Evolutionary conservation across 345 rosid species (phyloP).

Genomic region (Anastatica hierochuntica): DNA sequence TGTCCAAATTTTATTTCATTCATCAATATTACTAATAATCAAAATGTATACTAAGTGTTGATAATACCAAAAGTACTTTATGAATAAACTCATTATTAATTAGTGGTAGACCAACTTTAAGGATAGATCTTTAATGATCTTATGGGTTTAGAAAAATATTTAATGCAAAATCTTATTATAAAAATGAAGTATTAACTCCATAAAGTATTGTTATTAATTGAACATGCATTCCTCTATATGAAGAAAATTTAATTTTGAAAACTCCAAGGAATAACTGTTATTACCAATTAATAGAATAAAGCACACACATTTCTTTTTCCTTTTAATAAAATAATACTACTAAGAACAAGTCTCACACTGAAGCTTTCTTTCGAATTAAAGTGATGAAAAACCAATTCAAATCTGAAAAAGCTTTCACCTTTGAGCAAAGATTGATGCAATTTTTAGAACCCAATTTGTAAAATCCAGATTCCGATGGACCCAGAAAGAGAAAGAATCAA

Average conservation of each 20-base stretch:
- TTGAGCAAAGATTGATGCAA: slow-evolving; percentile 1
- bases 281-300: neutral
- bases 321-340: neutral
- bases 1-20: slow-evolving; percentile 35
- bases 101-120: slow-evolving; percentile 5
- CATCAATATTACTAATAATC: neutral
- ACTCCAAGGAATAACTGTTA: slow-evolving; percentile 23
- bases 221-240: no score
- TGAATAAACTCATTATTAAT: neutral
- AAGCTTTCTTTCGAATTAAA: slow-evolving; percentile 7
- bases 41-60: neutral
- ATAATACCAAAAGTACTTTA: neutral
- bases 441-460: neutral
- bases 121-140: neutral
- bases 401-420: no score
- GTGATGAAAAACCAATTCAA: neutral
- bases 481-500: slow-evolving; percentile 8
- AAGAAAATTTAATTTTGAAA: neutral
- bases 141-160: neutral
- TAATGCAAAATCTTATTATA: slow-evolving; percentile 7
- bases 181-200: neutral
- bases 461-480: neutral
- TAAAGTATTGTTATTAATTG: no score
- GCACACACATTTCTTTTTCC: neutral
- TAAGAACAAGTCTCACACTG: slow-evolving; percentile 7